These are phyloP conservation scores for Colletotrichum chrysophilum DNA, from an alignment of 2,329 filamentous ascomycete species.

Conservation along the genomic window DNA sequence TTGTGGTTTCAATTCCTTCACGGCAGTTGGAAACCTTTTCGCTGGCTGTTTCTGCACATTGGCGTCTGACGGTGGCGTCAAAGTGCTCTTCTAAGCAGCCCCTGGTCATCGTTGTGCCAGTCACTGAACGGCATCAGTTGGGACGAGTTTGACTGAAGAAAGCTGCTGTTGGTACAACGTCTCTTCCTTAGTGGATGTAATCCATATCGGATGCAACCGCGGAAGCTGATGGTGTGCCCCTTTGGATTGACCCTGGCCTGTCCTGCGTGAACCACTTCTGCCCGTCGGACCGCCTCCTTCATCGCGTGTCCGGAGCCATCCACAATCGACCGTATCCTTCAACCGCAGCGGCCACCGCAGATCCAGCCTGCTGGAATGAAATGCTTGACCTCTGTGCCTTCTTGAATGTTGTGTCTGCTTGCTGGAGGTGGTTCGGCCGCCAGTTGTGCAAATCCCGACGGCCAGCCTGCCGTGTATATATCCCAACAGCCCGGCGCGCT, in stretches of 20 bases:
- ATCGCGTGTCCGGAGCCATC: not conserved
- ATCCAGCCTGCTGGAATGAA: conserved; percentile 1
- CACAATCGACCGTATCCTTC: not conserved
- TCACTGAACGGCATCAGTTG: not conserved
- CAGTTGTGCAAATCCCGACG: not conserved
- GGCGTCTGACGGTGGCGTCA: not conserved
- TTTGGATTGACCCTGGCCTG: conserved; percentile 6
- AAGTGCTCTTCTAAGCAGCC: not conserved
- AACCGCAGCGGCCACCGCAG: not conserved
- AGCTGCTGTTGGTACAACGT: conserved; percentile 19
- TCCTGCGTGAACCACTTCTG: conserved; percentile 4
- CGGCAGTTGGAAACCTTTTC: not conserved
- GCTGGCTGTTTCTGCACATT: not conserved
- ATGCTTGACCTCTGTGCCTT: not conserved
- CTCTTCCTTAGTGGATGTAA: conserved; percentile 18
- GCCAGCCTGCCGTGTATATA: conserved; percentile 17
- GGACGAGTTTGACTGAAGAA: conserved; percentile 1
- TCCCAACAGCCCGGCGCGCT: conserved; percentile 1
- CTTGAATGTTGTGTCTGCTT: not conserved
- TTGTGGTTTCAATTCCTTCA: not conserved
- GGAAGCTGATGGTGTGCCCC: conserved; percentile 19
- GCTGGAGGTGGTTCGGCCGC: not conserved
- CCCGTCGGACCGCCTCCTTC: conserved; percentile 9
- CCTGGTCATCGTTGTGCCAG: not conserved
- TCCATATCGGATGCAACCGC: conserved; percentile 19